phyloP scores from a whole-genome alignment of 768 basidiomycete species.

The Xerocomellus amylosporus region DNA sequence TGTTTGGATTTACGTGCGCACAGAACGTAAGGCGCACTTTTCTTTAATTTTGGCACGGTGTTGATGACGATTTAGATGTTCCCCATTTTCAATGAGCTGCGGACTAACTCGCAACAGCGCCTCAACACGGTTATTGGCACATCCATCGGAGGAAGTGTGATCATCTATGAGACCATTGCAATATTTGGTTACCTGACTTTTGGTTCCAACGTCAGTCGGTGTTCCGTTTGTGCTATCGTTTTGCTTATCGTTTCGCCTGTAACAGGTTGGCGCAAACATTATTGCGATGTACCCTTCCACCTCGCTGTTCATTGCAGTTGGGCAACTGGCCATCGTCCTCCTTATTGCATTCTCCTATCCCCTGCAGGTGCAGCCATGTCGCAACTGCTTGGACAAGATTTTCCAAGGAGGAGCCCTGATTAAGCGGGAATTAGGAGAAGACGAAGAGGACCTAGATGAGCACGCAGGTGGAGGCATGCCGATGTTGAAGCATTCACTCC shows the following conservation, averaged over 20 bases:
- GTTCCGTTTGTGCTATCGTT: not conserved
- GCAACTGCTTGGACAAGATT: slow-evolving; percentile 91
- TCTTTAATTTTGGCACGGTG: not conserved
- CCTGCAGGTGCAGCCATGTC: slow-evolving; percentile 89
- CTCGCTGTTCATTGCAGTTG: slow-evolving; percentile 88
- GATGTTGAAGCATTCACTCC: slow-evolving; percentile 58
- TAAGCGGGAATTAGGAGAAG: slow-evolving; percentile 42
- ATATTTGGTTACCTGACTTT: slow-evolving; percentile 92
- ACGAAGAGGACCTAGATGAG: slow-evolving; percentile 51
- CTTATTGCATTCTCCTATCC: slow-evolving; percentile 93
- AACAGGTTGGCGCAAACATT: slow-evolving; percentile 84
- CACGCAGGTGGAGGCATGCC: slow-evolving; percentile 64
- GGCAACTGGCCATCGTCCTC: slow-evolving; percentile 88
- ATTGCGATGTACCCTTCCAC: slow-evolving; percentile 93
- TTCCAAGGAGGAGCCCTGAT: slow-evolving; percentile 47
- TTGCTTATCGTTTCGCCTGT: slow-evolving; percentile 1
- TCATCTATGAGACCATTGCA: slow-evolving; percentile 87
- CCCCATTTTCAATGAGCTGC: slow-evolving; percentile 90
- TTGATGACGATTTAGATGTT: slow-evolving; percentile 59
- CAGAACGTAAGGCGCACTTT: slow-evolving; percentile 67
- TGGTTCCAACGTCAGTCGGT: slow-evolving; percentile 66
- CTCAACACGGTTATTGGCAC: slow-evolving; percentile 87
- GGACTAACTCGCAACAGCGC: slow-evolving; percentile 70
- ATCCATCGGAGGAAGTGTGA: slow-evolving; percentile 79
- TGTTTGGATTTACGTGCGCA: slow-evolving; percentile 89